Percentiles rank a stretch among this genome's conserved stretches.
Conservation (phyloP, 2,329 filamentous ascomycete genomes). For the Tolypocladium tundrense region DNA sequence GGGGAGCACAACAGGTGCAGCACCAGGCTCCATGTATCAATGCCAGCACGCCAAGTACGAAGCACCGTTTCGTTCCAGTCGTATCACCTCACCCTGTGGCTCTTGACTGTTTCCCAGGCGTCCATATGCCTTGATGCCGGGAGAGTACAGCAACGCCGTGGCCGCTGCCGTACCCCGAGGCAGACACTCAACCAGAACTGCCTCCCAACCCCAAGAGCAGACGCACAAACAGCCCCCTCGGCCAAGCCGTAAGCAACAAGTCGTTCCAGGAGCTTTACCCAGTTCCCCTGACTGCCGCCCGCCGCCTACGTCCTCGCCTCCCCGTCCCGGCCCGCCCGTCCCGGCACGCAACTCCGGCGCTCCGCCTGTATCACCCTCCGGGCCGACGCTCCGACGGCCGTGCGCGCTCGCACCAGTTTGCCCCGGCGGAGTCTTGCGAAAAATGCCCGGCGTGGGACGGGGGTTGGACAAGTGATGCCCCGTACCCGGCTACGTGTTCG, state of each 20-base stretch:
- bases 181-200: too few species aligned
- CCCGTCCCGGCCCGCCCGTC: neutral
- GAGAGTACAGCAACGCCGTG: neutral
- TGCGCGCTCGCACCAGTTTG: neutral
- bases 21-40: neutral
- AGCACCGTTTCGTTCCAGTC: neutral
- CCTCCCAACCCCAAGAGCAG: neutral
- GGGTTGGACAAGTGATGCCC: too few species aligned
- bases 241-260: neutral
- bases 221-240: neutral
- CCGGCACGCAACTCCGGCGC: too few species aligned
- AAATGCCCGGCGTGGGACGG: neutral
- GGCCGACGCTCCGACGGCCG: too few species aligned
- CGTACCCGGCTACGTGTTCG: too few species aligned
- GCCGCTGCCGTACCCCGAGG: neutral
- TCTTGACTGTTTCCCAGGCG: neutral
- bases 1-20: neutral
- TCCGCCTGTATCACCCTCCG: too few species aligned
- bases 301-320: neutral
- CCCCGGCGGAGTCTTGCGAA: neutral
- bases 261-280: neutral
- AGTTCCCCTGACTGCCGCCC: neutral
- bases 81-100: neutral
- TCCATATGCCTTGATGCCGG: neutral
- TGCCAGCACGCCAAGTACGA: neutral